A percentile compares a stretch with the other conserved stretches of the same genome.
Evolutionary conservation across 2,329 filamentous ascomycete species (phyloP).

Genomic region (Chaetomiaceae sp.): DNA sequence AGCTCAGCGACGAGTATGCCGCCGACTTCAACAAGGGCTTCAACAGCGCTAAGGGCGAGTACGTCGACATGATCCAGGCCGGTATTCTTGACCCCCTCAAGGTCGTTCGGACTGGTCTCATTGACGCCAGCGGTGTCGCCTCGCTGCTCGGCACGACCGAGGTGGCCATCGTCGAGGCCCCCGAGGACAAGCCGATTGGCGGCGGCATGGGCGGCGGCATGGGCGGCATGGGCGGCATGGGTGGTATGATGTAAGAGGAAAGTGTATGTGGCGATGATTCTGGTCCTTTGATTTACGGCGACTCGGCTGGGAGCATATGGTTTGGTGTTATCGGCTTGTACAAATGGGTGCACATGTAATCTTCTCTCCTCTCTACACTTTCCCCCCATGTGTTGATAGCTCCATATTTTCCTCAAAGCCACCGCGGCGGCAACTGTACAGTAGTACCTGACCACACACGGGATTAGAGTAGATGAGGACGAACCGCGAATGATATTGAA

Average conservation of each 20-base stretch:
- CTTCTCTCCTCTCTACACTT: conserved; percentile 30
- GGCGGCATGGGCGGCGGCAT: conserved; percentile 56
- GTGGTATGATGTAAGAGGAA: conserved; percentile 51
- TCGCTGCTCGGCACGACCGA: conserved; percentile 96
- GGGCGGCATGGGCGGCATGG: conserved; percentile 62
- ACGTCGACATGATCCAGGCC: conserved; percentile 94
- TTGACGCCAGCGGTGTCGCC: conserved; percentile 92
- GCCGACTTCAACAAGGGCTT: conserved; percentile 96
- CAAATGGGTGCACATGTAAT: conserved; percentile 36
- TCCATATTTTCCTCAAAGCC: conserved; percentile 20
- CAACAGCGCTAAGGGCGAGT: conserved; percentile 94
- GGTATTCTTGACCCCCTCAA: conserved; percentile 99
- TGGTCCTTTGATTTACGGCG: conserved; percentile 26
- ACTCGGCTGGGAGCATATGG: conserved; percentile 40
- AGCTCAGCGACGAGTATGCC: conserved; percentile 91
- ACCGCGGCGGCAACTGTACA: conserved; percentile 26
- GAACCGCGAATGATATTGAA: conserved; percentile 10
- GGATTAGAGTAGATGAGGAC: conserved; percentile 22
- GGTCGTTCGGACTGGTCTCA: conserved; percentile 93
- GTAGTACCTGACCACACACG: conserved; percentile 20
- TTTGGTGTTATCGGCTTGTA: conserved; percentile 43
- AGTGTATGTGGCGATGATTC: conserved; percentile 19
- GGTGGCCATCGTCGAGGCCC: conserved; percentile 93
- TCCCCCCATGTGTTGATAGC: conserved; percentile 25
- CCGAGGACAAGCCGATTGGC: conserved; percentile 71